Base-by-base conservation (phyloP, 1,139 yeast genomes). In the Debaryomycetaceae sp. region DNA sequence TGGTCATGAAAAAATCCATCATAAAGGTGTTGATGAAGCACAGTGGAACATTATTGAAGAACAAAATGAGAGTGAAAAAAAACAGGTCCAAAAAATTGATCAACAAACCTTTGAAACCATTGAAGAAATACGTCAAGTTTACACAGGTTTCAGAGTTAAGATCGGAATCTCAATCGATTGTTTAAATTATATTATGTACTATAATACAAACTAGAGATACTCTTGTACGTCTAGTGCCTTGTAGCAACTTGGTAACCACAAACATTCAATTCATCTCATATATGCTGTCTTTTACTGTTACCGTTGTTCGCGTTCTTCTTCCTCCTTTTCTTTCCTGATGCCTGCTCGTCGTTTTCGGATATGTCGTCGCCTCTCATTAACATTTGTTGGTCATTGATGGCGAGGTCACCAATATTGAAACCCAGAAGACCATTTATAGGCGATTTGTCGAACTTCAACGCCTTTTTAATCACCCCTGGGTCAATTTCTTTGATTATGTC, bases 361-460 rank as follows among this genome's bases (percentile, higher is more conserved):
- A 62, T 59, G 42, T 71, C 77, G 37, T 70, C 77, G 6, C 73
- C 65, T 45, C 76, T 57, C 65, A 67, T 67, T 37, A 69, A 52
- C 22, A 68, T 62, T 40, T 67, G 72, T 48, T 70, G 71, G 45
- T 77, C 83, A 44, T 76, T 76, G 38, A 83, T 77, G 4, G 86
- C 95, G 53, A 87, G 70, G 47, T 82, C 79, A 1, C 79, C 69
- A 5, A 83, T 69, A 50, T 85, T 87, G 57, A 87, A 86, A 0
- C 94, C 95, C 0, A 92, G 89, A 17, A 87, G 77, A 1, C 95
- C 95, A 39, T 79, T 72, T 9, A 78, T 75, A 0, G 87, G 79
- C 1, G 91, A 81, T 50, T 76, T 79, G 40, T 83, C 88, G 48
- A 87, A 80, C 44, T 70, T 70, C 46, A 87, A 63, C 5, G 82